phyloP scores from a whole-genome alignment of 2,329 filamentous ascomycete genomes.

The Aureobasidium sp. region DNA sequence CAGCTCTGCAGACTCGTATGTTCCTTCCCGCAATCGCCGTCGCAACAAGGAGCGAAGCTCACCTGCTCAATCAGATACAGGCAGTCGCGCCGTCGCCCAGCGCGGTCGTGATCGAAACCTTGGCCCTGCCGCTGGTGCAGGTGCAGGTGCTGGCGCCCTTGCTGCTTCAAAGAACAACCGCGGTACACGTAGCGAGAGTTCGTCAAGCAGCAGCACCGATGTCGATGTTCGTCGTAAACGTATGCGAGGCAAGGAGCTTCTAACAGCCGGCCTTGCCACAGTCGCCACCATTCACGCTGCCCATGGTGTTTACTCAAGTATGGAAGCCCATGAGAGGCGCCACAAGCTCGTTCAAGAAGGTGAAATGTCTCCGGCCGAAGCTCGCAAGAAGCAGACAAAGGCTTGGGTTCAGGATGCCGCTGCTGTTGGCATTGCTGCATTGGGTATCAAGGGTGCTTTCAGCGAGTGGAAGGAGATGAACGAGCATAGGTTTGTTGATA shows the following conservation, averaged over 20 bases:
- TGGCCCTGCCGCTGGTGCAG: constrained; percentile 35
- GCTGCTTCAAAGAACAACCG: constrained; percentile 18
- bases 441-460: constrained; percentile 61
- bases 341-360: constrained; percentile 55
- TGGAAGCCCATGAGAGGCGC: constrained; percentile 57
- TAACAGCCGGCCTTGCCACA: constrained; percentile 59
- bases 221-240: constrained; percentile 58
- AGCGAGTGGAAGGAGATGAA: constrained; percentile 63
- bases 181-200: constrained; percentile 20
- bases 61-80: constrained; percentile 35
- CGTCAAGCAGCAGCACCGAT: constrained; percentile 39
- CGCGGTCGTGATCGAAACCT: constrained; percentile 36
- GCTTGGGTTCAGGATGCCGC: constrained; percentile 58
- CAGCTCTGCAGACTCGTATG: constrained; percentile 46
- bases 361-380: constrained; percentile 56
- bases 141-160: constrained; percentile 30
- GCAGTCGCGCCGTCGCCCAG: constrained; percentile 25
- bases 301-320: constrained; percentile 56
- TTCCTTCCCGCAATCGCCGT: constrained; percentile 42
- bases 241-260: constrained; percentile 58
- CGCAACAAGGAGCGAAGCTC: constrained; percentile 31
- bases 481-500: constrained; percentile 49
- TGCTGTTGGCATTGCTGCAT: constrained; percentile 59
- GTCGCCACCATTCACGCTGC: constrained; percentile 64
- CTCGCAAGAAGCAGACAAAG: constrained; percentile 55